Conservation (phyloP, 2,329 filamentous ascomycete genomes). For the Ceratocystis smalleyi region DNA sequence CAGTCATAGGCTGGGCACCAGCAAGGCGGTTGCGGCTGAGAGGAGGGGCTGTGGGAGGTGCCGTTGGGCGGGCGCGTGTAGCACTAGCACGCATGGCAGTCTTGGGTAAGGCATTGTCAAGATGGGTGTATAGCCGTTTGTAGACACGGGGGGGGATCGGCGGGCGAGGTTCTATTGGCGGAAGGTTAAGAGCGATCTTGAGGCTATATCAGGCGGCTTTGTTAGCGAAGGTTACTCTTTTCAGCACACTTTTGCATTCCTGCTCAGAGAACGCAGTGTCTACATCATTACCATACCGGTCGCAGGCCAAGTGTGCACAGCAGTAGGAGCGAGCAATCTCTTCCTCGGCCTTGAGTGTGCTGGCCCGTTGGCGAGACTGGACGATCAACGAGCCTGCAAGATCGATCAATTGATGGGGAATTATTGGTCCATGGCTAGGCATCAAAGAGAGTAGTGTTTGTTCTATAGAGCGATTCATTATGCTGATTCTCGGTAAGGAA, state of each 20-base stretch:
- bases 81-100: background rate
- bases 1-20: conserved; percentile 12
- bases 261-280: background rate
- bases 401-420: conserved; percentile 55
- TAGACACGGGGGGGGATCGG: conserved; percentile 70
- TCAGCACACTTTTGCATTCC: background rate
- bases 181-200: conserved; percentile 60
- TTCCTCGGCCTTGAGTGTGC: conserved; percentile 66
- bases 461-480: conserved; percentile 61
- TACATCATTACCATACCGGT: conserved; percentile 39
- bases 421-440: conserved; percentile 51
- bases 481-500: conserved; percentile 10
- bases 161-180: conserved; percentile 57
- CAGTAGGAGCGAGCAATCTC: conserved; percentile 74
- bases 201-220: conserved; percentile 36
- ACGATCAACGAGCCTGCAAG: conserved; percentile 59
- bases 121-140: conserved; percentile 65
- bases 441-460: conserved; percentile 58
- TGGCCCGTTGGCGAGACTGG: conserved; percentile 64
- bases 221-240: background rate
- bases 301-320: conserved; percentile 80
- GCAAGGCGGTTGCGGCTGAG: background rate
- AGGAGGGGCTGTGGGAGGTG: conserved; percentile 1
- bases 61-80: conserved; percentile 27
- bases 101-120: conserved; percentile 53